Conservation (phyloP, 164 flowering plant genomes). For the Berberis vulgaris region DNA sequence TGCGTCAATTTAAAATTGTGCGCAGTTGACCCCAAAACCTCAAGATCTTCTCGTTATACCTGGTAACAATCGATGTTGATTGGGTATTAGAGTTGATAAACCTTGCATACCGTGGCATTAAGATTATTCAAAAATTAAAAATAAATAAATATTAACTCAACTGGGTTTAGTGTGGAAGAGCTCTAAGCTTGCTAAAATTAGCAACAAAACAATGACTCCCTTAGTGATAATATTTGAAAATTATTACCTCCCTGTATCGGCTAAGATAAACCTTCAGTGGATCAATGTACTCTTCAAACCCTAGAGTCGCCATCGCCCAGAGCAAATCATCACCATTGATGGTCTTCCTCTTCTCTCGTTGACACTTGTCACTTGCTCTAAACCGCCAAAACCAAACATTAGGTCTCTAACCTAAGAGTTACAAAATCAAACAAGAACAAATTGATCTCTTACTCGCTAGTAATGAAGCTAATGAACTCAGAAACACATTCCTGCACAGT, state of each 20-base stretch:
- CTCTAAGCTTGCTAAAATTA: too few relatives aligned
- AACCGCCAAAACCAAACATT: slow-evolving; percentile 1
- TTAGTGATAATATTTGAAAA: too few relatives aligned
- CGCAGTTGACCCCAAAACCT: too few relatives aligned
- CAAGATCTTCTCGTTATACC: too few relatives aligned
- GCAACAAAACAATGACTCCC: too few relatives aligned
- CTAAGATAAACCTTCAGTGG: slow-evolving; percentile 50
- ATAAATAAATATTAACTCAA: too few relatives aligned
- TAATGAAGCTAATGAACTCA: slow-evolving; percentile 38
- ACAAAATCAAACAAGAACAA: not conserved
- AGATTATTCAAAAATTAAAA: too few relatives aligned
- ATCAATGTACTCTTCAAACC: slow-evolving; percentile 70
- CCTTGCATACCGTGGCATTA: not conserved
- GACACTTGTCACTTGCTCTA: slow-evolving; percentile 82
- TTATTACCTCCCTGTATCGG: slow-evolving; percentile 56
- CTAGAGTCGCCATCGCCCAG: slow-evolving; percentile 75
- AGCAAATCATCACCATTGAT: slow-evolving; percentile 73
- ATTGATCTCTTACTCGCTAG: slow-evolving; percentile 26
- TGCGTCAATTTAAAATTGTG: too few relatives aligned
- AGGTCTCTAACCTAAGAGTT: not conserved
- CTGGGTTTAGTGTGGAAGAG: too few relatives aligned
- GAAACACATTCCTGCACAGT: slow-evolving; percentile 41
- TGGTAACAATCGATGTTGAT: too few relatives aligned
- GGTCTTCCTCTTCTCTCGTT: slow-evolving; percentile 71
- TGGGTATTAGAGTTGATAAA: not conserved